Evolutionary conservation across 1,284 basidiomycete species (phyloP), one percentile per base, ranked within the genome.

Genomic region (Cryptococcus sp.): DNA sequence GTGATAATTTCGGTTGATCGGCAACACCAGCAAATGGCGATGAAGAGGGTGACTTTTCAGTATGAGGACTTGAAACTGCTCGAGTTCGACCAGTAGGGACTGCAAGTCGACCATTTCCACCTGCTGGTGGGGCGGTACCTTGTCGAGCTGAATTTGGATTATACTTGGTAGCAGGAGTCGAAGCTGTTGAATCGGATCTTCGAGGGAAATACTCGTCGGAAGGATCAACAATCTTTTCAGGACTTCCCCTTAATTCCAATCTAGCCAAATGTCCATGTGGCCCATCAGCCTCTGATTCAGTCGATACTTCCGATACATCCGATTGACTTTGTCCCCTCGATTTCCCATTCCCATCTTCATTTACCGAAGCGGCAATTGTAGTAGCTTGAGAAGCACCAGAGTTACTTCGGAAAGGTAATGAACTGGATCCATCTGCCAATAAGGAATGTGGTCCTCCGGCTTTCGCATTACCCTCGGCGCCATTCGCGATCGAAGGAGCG

Each of bases 131-230:
- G 18, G 45, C 18, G n/a, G 34, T 24, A 42, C 18, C 13, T 44
- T 28, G 16, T 14, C 21, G 7, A 42, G 24, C 1, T 50, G 54
- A 18, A 48, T 31, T 11, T 13, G 22, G 10, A 18, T 34, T 34
- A 25, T 63, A 59, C 16, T 62, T 55, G n/a, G 55, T 53, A n/a
- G 57, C 54, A 10, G 52, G 51, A 3, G 48, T 37, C 9, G 48
- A 45, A 5, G 46, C 31, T n/a, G 53, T 50, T 10, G 53, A 28
- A 54, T 81, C 80, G 37, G 79, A 83, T 13, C 86, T 84, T 45
- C 86, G 80, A 16, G 83, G 84, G 72, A 87, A 85, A 18, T 76
- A 78, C 54, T 84, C 76, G 50, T 88, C 87, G 13, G 83, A 84
- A 0, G 80, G 80, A 66, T 88, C 77, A 67, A 68, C 54, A 31